These are phyloP conservation scores for Cystobasidium onofrii DNA, from an alignment of 768 basidiomycete genomes.

Conservation along the genomic window DNA sequence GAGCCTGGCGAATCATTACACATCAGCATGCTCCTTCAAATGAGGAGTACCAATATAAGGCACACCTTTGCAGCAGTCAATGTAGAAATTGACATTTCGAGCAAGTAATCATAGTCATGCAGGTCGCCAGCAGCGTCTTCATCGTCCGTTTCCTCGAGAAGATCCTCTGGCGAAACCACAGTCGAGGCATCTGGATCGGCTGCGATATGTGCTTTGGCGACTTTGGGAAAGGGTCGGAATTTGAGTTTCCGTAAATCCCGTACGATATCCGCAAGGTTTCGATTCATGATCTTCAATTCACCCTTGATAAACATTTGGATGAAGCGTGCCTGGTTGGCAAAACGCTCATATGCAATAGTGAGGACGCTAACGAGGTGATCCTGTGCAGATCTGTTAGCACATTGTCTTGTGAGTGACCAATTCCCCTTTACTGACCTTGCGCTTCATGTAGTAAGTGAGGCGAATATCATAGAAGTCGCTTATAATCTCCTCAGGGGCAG, in stretches of 20 bases:
- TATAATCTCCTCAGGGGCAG: conserved; percentile 77
- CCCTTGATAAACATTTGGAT: conserved; percentile 89
- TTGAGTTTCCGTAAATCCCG: conserved; percentile 69
- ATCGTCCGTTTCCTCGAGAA: conserved; percentile 53
- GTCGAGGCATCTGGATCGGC: conserved; percentile 55
- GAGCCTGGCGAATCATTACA: conserved; percentile 55
- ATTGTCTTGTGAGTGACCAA: no score
- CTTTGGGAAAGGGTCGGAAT: conserved; percentile 88
- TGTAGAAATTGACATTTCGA: conserved; percentile 92
- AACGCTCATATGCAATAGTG: conserved; percentile 67
- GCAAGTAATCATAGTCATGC: conserved; percentile 81
- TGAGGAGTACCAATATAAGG: neutral
- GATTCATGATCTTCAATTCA: conserved; percentile 69
- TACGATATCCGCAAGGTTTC: conserved; percentile 80
- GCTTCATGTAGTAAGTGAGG: conserved; percentile 84
- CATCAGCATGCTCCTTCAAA: neutral
- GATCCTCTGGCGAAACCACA: conserved; percentile 47
- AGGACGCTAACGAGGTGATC: conserved; percentile 76
- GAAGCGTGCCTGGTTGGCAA: conserved; percentile 92
- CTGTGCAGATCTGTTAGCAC: conserved; percentile 48
- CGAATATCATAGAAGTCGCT: conserved; percentile 86
- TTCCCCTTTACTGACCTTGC: conserved; percentile 76
- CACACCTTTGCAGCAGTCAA: conserved; percentile 82
- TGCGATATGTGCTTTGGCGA: conserved; percentile 57
- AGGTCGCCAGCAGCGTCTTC: conserved; percentile 47